Conservation (phyloP, 2,329 filamentous ascomycete genomes). For the Neoascochyta sp. region DNA sequence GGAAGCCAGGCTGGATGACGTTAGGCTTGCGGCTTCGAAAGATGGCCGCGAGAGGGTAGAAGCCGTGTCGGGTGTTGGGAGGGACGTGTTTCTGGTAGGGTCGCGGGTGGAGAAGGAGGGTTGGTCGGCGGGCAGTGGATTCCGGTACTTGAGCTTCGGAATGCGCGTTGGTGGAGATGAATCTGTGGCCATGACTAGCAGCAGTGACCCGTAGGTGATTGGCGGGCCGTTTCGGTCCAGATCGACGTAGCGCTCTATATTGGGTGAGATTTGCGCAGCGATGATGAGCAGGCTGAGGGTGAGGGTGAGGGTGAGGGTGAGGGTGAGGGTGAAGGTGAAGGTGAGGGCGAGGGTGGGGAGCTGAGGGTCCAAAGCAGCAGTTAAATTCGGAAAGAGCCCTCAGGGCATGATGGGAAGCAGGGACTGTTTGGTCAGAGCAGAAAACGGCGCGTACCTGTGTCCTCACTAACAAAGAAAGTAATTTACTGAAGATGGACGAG, state of each 20-base stretch:
- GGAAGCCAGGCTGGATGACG: slow-evolving; percentile 35
- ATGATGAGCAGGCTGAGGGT: too few relatives aligned
- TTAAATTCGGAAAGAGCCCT: too few relatives aligned
- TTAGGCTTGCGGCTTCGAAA: slow-evolving; percentile 18
- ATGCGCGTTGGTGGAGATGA: slow-evolving; percentile 27
- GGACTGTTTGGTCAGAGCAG: too few relatives aligned
- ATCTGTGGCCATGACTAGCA: slow-evolving; percentile 28
- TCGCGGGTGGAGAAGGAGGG: slow-evolving; percentile 8
- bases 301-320: too few relatives aligned
- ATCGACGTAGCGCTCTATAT: too few relatives aligned
- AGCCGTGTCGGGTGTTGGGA: slow-evolving; percentile 6
- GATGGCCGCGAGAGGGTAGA: slow-evolving; percentile 8
- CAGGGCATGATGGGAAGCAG: too few relatives aligned
- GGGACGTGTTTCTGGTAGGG: slow-evolving; percentile 9
- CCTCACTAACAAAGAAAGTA: too few relatives aligned
- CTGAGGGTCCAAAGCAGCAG: slow-evolving; percentile 1
- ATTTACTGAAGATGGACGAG: too few relatives aligned
- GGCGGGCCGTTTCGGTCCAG: too few relatives aligned
- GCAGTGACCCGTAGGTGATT: too few relatives aligned
- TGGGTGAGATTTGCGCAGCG: too few relatives aligned
- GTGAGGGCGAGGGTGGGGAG: slow-evolving; percentile 7
- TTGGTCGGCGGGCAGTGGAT: slow-evolving; percentile 24
- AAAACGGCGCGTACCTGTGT: too few relatives aligned
- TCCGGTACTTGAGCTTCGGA: slow-evolving; percentile 36
- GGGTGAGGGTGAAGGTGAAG: slow-evolving; percentile 9